Percentiles rank a stretch among this genome's conserved stretches.
Evolutionary conservation across 2,329 filamentous ascomycete species (phyloP).

Genomic region (Aureobasidium melanogenum): DNA sequence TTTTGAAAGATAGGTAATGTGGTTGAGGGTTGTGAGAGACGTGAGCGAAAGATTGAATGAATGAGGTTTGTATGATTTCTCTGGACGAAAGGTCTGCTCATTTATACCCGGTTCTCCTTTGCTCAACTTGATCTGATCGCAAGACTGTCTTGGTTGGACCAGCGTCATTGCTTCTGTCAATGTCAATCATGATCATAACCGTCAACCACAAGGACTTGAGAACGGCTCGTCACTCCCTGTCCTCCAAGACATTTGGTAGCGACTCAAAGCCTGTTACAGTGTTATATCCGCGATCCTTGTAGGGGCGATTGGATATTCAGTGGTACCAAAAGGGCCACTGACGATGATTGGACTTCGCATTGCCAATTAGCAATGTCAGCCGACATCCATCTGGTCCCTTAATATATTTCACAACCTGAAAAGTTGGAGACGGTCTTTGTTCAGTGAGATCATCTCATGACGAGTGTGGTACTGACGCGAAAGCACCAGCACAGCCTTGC

Average conservation of each 20-base stretch:
- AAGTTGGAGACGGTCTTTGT: neutral
- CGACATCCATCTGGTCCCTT: neutral
- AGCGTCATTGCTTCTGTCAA: neutral
- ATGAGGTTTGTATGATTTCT: neutral
- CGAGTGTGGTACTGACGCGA: neutral
- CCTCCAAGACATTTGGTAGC: neutral
- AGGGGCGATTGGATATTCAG: neutral
- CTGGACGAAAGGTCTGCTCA: neutral
- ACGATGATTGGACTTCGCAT: neutral
- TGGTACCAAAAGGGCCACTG: neutral
- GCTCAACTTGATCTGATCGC: neutral
- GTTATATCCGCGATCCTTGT: neutral
- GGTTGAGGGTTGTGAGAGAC: neutral
- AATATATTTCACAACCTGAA: neutral
- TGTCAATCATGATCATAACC: neutral
- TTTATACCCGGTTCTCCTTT: neutral
- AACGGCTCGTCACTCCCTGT: neutral
- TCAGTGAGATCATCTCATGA: neutral
- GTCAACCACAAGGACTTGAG: neutral
- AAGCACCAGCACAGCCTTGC: neutral
- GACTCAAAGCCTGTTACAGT: neutral
- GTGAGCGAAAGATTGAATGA: neutral
- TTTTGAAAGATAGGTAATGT: neutral
- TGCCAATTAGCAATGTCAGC: neutral
- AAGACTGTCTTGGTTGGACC: neutral